phyloP scores from a whole-genome alignment of 2,329 filamentous ascomycete genomes.

The Cylindrodendrum hubeiense region DNA sequence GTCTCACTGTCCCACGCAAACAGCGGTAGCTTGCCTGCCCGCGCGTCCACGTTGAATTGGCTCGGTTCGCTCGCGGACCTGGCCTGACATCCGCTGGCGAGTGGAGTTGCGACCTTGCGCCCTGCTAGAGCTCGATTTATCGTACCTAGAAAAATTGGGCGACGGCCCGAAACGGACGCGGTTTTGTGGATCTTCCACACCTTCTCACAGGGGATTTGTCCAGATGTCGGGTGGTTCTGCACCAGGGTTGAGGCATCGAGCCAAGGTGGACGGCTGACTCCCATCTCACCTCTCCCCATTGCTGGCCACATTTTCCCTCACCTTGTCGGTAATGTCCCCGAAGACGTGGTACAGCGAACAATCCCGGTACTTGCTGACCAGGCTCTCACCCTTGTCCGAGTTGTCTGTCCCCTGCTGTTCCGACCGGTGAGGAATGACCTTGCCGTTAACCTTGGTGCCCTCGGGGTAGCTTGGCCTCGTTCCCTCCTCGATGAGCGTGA shows the following conservation, averaged over 20 bases:
- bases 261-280: constrained; percentile 1
- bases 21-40: background rate
- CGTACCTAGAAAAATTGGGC: constrained; percentile 14
- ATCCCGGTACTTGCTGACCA: constrained; percentile 79
- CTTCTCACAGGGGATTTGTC: background rate
- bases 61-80: constrained; percentile 11
- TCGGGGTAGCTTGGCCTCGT: constrained; percentile 74
- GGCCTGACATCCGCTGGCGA: constrained; percentile 9
- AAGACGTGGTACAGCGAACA: constrained; percentile 81
- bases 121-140: background rate
- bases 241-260: background rate
- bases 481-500: constrained; percentile 84
- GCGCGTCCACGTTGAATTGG: background rate
- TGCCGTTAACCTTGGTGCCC: constrained; percentile 73
- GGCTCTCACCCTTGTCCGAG: constrained; percentile 47
- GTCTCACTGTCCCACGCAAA: background rate
- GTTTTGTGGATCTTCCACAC: constrained; percentile 22
- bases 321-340: constrained; percentile 68
- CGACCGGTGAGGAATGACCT: constrained; percentile 56
- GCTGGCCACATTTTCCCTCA: constrained; percentile 43
- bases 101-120: background rate
- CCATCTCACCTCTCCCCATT: constrained; percentile 26
- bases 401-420: constrained; percentile 33
- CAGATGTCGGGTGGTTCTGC: background rate
- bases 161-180: constrained; percentile 32